Evolutionary conservation across 192 early-diverging fungal species (phyloP), one percentile per base, ranked within the genome.

Genomic region (Backusella sp.): DNA sequence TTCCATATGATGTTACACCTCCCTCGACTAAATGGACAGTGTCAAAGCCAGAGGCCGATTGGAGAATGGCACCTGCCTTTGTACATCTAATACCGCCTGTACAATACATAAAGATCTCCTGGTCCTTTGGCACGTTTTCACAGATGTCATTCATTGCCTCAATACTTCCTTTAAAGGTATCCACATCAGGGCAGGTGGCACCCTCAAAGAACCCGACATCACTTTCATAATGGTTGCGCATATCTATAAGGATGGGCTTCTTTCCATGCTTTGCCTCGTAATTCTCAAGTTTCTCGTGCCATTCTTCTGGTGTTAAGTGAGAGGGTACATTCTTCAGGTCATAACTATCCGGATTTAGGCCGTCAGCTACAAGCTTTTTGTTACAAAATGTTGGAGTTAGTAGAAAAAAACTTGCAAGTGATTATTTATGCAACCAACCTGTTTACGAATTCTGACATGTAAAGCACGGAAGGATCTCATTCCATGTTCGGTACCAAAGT

Each of bases 101-200:
- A 79, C 93, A 94, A 72, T 94, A 94, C 93, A 94, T 94, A 77
- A 87, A 91, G 6, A 94, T 87, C 17, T 91, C 90, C 66, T 90
- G 82, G 42, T 89, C 84, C 41, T 85, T 82, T 34, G 85, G 80
- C 19, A 85, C 44, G 11, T 84, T 77, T 44, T 79, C 62, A 69
- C 86, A 87, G 74, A 94, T 84, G 0, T 86, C 83, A 28, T 90
- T 83, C 87, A 94, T 91, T 0, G 80, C 86, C 7, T 82, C 84
- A 72, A 94, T 86, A 30, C 90, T 91, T 21, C 89, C 92, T 66
- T 87, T 84, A 74, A 91, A 94, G 3, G 93, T 94, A 65, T 92
- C 90, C 5, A 87, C 91, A 72, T 92, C 91, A 6, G 89, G 91
- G 36, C 90, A 84, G 72, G 89, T 86, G 2, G 93, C 89, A 41